Base-by-base conservation (phyloP, 2,329 filamentous ascomycete genomes). In the Clarireedia paspali region DNA sequence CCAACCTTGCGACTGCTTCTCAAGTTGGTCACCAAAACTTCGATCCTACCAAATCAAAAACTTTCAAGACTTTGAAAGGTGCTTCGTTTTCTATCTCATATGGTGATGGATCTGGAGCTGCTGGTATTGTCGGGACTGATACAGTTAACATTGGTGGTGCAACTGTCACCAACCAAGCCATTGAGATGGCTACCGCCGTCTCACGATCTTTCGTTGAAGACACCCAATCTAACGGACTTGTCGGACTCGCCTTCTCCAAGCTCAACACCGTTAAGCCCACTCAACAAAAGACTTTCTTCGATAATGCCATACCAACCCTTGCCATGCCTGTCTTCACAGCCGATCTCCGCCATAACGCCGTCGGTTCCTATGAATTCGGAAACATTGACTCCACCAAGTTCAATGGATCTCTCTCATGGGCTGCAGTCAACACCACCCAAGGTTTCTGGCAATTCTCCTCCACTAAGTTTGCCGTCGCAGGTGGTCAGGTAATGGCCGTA, bases 291-390 rank as follows among this genome's bases (percentile, higher is more conserved):
- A 70, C 68, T 26, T 70, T 68, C 62, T 70, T 70, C 55, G 67
- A 69, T 53, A 70, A 69, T 59, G 53, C 38, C 15, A 64, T 62
- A 42, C 59, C 65, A n/a, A 56, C 54, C 39, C 67, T 70, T 26
- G 59, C 61, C n/a, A 46, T 82, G 85, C 78, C 77, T 10, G 67
- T 86, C 42, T 85, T 85, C 68, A 80, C 82, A 9, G 80, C 77
- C 46, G 72, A 74, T 59, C 71, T 82, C 56, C 77, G 77, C 66
- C 71, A 76, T 53, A 71, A 73, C 58, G 61, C 66, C 6, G 66
- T 72, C 5, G 76, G 79, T 45, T 71, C 71, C 45, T 83, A 81
- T 70, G 75, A 79, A 63, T 83, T 83, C 60, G 80, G 80, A 49
- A 78, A 70, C 69, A 79, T 83, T 62, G 77, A 83, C 70, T 62